phyloP scores from a whole-genome alignment of 108 stramenopile species.

The Skeletonema grethae region DNA sequence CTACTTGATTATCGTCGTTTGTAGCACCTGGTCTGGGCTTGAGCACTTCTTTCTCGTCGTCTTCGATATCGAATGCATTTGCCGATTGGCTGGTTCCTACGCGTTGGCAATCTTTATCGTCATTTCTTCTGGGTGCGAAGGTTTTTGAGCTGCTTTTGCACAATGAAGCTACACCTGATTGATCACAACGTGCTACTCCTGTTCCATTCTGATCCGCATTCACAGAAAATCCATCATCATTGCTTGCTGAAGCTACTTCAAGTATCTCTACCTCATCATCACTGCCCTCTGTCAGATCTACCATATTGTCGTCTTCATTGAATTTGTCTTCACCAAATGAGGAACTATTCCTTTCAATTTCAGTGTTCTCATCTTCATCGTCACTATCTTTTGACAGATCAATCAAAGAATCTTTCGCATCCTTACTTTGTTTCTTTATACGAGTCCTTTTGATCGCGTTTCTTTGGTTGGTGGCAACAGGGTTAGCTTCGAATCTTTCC shows the following conservation, averaged over 20 bases:
- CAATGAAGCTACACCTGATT: background rate
- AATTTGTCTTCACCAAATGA: background rate
- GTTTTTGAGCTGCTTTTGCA: background rate
- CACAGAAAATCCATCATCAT: background rate
- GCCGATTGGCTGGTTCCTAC: background rate
- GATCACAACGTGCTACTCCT: background rate
- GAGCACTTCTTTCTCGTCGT: background rate
- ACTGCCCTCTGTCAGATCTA: background rate
- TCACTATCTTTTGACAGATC: background rate
- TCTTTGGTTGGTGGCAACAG: background rate
- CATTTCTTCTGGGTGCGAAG: background rate
- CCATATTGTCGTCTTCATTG: background rate
- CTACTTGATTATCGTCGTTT: background rate
- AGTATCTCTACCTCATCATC: slow-evolving; percentile 2
- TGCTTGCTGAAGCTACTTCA: background rate
- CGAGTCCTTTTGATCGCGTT: background rate
- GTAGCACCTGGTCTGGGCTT: background rate
- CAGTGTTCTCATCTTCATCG: background rate
- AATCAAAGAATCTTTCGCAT: background rate
- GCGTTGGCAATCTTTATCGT: background rate
- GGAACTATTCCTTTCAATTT: background rate
- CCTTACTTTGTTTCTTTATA: background rate
- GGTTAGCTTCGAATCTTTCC: background rate
- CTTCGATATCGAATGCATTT: background rate
- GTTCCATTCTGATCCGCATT: background rate